phyloP scores from a whole-genome alignment of 208 protist species.

The Leishmania mexicana region DNA sequence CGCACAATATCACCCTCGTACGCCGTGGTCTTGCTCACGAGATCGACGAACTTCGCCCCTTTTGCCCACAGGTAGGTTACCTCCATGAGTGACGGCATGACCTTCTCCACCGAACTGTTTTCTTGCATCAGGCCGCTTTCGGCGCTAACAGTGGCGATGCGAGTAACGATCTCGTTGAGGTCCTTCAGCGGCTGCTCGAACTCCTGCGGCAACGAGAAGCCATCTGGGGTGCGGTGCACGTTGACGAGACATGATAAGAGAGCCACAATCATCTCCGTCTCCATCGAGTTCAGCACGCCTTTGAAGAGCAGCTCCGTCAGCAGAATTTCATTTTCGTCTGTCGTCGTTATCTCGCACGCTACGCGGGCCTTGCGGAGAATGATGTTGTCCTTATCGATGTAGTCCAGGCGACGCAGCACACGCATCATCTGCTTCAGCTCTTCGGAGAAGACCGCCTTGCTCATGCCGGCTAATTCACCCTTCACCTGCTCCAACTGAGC shows the following conservation, averaged over 20 bases:
- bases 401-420: conserved; percentile 96
- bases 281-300: conserved; percentile 97
- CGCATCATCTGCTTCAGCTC: conserved; percentile 97
- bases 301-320: conserved; percentile 99
- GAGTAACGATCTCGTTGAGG: conserved; percentile 91
- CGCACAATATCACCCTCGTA: conserved; percentile 99
- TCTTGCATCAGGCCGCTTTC: conserved; percentile 93
- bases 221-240: conserved; percentile 93
- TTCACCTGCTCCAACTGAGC: conserved; percentile 69
- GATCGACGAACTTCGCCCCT: conserved; percentile 97
- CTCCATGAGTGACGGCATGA: conserved; percentile 97
- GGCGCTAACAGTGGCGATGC: conserved; percentile 92
- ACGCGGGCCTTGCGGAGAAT: conserved; percentile 98
- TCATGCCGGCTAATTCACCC: conserved; percentile 81
- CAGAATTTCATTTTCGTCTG: conserved; percentile 98
- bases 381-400: conserved; percentile 97
- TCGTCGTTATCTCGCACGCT: conserved; percentile 98
- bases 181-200: conserved; percentile 91
- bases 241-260: conserved; percentile 97
- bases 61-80: conserved; percentile 97
- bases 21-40: conserved; percentile 97
- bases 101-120: conserved; percentile 94
- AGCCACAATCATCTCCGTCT: conserved; percentile 95
- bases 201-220: conserved; percentile 83
- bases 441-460: conserved; percentile 92